Evolutionary conservation across 2,329 filamentous ascomycete genomes (phyloP), one percentile per base, ranked within the genome.

Genomic region (Aureobasidium sp.): DNA sequence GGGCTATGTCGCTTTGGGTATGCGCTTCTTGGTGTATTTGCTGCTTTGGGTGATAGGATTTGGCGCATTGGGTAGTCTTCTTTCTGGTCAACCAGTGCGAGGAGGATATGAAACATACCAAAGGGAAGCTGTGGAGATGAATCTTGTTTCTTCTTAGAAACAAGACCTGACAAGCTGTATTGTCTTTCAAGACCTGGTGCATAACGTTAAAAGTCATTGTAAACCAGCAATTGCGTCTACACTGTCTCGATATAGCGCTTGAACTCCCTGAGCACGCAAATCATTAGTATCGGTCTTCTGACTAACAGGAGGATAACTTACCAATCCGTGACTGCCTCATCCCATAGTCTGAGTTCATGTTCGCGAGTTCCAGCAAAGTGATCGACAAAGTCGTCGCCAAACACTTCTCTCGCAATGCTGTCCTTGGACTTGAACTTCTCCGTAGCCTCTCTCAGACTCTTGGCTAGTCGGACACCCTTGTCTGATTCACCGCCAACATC

Each of bases 291-390:
- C 9, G 9, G 32, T 42, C 53, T 10, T 23, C 5, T 4, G 17
- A 5, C 1, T 9, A 17, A 51, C 26, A 29, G 10, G 13, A 8
- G 48, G 0, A 13, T 26, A 2, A 86, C 88, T 74, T 81, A 93
- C 91, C 93, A 97, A 75, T 97, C 94, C 23, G 94, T 97, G 6
- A 97, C 93, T 2, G 92, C 92, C 74, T 97, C 93, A 69, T 97
- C 92, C 88, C 90, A 99, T 23, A 96, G 76, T 64, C 89, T 80
- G 63, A 94, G 83, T 76, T 99, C 94, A 75, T 99, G 92, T 74
- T 96, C 88, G 66, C 94, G 84, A 20, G 93, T 96, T 17, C 94
- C 94, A 13, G 87, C 90, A 78, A 87, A 99, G 74, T 97, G 94
- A 17, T 97, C 92, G 3, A 99, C 94, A 76, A 99, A 99, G 9